Conservation (phyloP, 768 basidiomycete species). For the Lyophyllum shimeji region DNA sequence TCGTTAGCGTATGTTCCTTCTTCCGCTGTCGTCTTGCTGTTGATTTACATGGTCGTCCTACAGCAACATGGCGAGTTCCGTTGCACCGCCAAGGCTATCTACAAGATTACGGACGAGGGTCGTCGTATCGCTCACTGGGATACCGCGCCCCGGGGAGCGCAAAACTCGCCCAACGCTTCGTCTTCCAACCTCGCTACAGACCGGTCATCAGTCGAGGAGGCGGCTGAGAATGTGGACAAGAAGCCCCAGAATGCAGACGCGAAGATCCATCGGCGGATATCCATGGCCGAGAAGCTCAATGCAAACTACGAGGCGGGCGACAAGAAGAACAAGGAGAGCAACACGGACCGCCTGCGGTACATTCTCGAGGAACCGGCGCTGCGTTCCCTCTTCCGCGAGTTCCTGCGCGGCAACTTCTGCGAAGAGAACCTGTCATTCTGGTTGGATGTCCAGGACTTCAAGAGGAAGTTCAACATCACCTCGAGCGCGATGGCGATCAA, state of each 20-base stretch:
- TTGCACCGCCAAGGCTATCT: slow-evolving; percentile 93
- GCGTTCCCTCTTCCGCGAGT: slow-evolving; percentile 90
- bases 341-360: slow-evolving; percentile 85
- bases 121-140: slow-evolving; percentile 87
- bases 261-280: slow-evolving; percentile 78
- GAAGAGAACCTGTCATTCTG: slow-evolving; percentile 98
- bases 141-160: slow-evolving; percentile 32
- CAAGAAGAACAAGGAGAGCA: slow-evolving; percentile 79
- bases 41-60: slow-evolving; percentile 12
- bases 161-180: slow-evolving; percentile 67
- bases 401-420: slow-evolving; percentile 91
- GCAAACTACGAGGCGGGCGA: slow-evolving; percentile 52
- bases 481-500: slow-evolving; percentile 78
- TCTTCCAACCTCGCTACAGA: slow-evolving; percentile 58
- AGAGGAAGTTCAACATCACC: slow-evolving; percentile 92
- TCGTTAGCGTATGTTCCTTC: slow-evolving; percentile 58
- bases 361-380: slow-evolving; percentile 92
- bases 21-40: slow-evolving; percentile 6
- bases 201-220: slow-evolving; percentile 62
- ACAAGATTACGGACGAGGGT: slow-evolving; percentile 93
- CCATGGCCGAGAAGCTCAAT: slow-evolving; percentile 73
- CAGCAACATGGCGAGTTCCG: slow-evolving; percentile 96
- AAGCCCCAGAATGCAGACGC: slow-evolving; percentile 42
- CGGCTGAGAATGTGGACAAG: slow-evolving; percentile 29
- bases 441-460: slow-evolving; percentile 97